phyloP scores from a whole-genome alignment of 1,284 basidiomycete genomes.

The Hemileia vastatrix region DNA sequence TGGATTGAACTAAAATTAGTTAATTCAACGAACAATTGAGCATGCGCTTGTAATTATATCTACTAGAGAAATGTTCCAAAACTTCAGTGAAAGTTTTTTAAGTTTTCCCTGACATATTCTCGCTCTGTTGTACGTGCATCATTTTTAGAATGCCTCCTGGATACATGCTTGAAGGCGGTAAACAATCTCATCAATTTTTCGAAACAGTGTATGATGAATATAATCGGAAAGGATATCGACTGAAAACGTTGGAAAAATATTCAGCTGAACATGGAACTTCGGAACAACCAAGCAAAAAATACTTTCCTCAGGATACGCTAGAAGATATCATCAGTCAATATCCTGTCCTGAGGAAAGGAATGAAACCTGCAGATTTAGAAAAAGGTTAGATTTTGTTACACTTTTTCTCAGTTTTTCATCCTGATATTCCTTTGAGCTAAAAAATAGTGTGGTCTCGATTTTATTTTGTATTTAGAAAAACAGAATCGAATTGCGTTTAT shows the following conservation, averaged over 20 bases:
- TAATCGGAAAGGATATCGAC: constrained; percentile 67
- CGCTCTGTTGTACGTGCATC: background rate
- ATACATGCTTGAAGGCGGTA: constrained; percentile 91
- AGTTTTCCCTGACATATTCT: constrained; percentile 15
- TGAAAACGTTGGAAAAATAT: constrained; percentile 92
- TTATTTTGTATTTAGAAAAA: constrained; percentile 58
- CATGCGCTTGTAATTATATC: no score
- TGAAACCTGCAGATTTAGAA: constrained; percentile 76
- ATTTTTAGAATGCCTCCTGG: constrained; percentile 63
- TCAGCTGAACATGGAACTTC: constrained; percentile 85
- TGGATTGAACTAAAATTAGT: no score
- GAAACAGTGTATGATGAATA: constrained; percentile 65
- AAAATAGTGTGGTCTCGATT: background rate
- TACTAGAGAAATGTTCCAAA: no score
- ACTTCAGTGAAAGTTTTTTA: constrained; percentile 23
- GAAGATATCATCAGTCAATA: constrained; percentile 95
- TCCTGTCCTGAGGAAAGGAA: constrained; percentile 67
- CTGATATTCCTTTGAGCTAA: constrained; percentile 7
- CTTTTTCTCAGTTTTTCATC: constrained; percentile 1
- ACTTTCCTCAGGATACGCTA: constrained; percentile 87
- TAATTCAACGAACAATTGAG: no score
- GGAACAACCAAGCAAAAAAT: constrained; percentile 96
- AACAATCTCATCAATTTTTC: constrained; percentile 92
- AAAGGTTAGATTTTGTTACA: constrained; percentile 57
- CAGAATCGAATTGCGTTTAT: constrained; percentile 88